A percentile compares a stretch with the other conserved stretches of the same genome.
Evolutionary conservation across 495 filamentous ascomycete species (phyloP).

Genomic region (Emericellopsis terricola): DNA sequence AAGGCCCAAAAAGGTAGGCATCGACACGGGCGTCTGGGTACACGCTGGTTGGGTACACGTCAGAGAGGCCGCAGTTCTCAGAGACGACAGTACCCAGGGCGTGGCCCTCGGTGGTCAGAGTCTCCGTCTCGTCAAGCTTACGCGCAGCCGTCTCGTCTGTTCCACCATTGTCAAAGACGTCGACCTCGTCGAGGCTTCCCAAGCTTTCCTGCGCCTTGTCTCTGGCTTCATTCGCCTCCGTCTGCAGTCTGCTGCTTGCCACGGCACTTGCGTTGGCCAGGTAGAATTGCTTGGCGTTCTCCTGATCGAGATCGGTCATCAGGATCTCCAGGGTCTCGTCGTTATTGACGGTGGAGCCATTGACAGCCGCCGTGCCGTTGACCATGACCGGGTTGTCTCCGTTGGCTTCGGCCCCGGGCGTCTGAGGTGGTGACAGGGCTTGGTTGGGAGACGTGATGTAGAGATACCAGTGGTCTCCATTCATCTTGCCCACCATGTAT

Average conservation of each 20-base stretch:
- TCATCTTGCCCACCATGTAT: constrained; percentile 99
- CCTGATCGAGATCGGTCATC: constrained; percentile 92
- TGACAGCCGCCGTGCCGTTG: constrained; percentile 42
- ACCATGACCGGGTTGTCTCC: constrained; percentile 33
- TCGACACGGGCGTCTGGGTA: constrained; percentile 93
- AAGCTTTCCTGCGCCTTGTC: constrained; percentile 31
- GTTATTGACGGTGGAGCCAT: constrained; percentile 21
- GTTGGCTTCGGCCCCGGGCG: constrained; percentile 28
- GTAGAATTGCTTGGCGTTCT: constrained; percentile 93
- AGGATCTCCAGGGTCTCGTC: constrained; percentile 96
- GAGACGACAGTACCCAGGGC: constrained; percentile 86
- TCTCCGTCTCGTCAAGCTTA: constrained; percentile 43
- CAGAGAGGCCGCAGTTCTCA: constrained; percentile 73
- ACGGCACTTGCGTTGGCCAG: constrained; percentile 80
- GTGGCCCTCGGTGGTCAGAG: constrained; percentile 82
- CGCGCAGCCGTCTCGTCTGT: constrained; percentile 41
- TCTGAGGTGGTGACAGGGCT: constrained; percentile 68
- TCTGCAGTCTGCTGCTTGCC: constrained; percentile 60
- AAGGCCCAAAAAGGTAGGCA: constrained; percentile 91
- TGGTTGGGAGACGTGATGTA: constrained; percentile 82
- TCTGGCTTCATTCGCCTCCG: constrained; percentile 37
- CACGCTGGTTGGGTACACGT: constrained; percentile 68
- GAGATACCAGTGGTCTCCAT: constrained; percentile 98
- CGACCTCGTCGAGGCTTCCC: constrained; percentile 33
- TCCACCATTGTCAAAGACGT: constrained; percentile 64